phyloP scores from a whole-genome alignment of 78 protist genomes.

The Polysphondylium violaceum region DNA sequence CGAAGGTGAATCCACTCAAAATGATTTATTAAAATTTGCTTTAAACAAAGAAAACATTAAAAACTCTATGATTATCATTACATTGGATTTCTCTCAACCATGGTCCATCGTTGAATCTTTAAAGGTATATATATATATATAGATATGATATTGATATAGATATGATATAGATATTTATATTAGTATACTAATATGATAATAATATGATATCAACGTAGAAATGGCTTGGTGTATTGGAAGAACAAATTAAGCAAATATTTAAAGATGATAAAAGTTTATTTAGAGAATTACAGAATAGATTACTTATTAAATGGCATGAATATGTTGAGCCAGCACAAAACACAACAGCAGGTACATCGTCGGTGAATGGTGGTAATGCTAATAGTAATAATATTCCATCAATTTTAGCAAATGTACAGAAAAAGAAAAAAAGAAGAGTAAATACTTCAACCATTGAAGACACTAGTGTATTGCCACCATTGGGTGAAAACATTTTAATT shows the following conservation, averaged over 20 bases:
- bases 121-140: conserved; percentile 7
- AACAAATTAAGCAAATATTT: conserved; percentile 59
- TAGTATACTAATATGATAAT: background rate
- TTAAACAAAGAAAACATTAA: conserved; percentile 37
- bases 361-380: background rate
- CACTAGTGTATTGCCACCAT: conserved; percentile 74
- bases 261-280: conserved; percentile 15
- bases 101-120: conserved; percentile 69
- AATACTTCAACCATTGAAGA: conserved; percentile 35
- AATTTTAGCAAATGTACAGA: conserved; percentile 6
- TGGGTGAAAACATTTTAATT: conserved; percentile 52
- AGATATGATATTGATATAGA: background rate
- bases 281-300: conserved; percentile 42
- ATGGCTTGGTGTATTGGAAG: conserved; percentile 74
- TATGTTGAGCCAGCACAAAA: conserved; percentile 57
- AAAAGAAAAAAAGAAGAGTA: conserved; percentile 35
- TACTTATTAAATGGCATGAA: conserved; percentile 62
- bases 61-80: conserved; percentile 64
- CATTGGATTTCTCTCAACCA: conserved; percentile 81
- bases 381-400: background rate
- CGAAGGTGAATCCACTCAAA: conserved; percentile 76
- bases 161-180: background rate
- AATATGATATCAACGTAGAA: conserved; percentile 4
- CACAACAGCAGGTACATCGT: background rate
- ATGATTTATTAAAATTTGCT: conserved; percentile 75